Base-by-base conservation (phyloP, 495 filamentous ascomycete genomes). In the Arthonia radiata region DNA sequence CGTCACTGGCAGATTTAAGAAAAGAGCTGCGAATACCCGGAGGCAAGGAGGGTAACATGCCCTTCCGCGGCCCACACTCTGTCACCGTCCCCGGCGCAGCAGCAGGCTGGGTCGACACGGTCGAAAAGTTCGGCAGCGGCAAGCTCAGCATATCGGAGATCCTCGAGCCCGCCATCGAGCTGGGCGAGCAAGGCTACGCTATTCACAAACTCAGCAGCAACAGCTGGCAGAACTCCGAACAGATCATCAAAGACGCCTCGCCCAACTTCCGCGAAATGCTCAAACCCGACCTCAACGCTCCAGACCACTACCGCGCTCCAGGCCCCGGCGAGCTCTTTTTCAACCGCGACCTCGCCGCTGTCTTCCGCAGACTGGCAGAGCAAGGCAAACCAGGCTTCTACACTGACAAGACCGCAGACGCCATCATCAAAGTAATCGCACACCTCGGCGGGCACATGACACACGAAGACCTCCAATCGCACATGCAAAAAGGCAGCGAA, bases 381-480 rank as follows among this genome's bases (percentile, higher is more conserved):
- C 54, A 91, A 16, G 81, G 82, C 19, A 90, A 82, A 44, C 64
- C 65, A 32, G 86, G 86, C 3, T 97, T 93, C 54, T 97, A 97
- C 46, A 57, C 69, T 17, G 89, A 89, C 9, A 56, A 62, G 11
- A 61, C 93, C 27, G 89, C 80, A 6, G 57, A 80, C 31, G 65
- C 64, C 24, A 52, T 94, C 12, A 56, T 90, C 24, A 75, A 79
- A 34, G 79, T 78, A 0, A 61, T 79, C 4, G 55, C 63, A 22
- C 63, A 71, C 34, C 60, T 72, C 2, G 86, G 86, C 16, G 81
- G 81, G 0, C 65, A 70, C 38, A 53, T 94, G 28, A 65, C 64
- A 7, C 57, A 82, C 8, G 72, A 75, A 15, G 86, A 97, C 47
- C 56, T 97, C 8, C 54, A 67, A 32, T 48, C 70, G 31, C 81